Evolutionary conservation across 1,284 basidiomycete species (phyloP), one percentile per base, ranked within the genome.

Genomic region (Malassezia sympodialis): DNA sequence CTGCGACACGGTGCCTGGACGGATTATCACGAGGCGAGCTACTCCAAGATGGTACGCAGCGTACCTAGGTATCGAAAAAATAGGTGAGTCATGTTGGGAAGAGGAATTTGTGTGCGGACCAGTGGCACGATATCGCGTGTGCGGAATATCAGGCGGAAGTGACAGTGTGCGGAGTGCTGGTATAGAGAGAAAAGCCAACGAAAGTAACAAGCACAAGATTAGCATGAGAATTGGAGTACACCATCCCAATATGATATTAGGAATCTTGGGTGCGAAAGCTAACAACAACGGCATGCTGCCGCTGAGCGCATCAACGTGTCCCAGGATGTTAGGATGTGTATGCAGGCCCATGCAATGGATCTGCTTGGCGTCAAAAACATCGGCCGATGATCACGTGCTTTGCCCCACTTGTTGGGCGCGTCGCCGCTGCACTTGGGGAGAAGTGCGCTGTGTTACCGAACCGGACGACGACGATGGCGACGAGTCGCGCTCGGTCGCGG

Each of bases 351-450:
- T 39, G 37, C 37, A 39, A 12, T 21, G 17, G 17, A 19, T 21
- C 35, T n/a, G n/a, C 37, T 39, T 39, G 37, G 37, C 37, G 10
- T 7, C 41, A 15, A 43, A 26, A 43, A 26, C 41, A 43, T 50
- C 39, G 49, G 49, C 49, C 40, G 49, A 40, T 26, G 19, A 31
- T 40, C 49, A 50, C 37, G 49, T 42, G 49, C 24, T 21, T 2
- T 21, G 34, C 34, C 21, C 31, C 47, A 46, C 44, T 24, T 27
- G 24, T 37, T 49, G 34, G 23, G 46, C 27, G 31, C 46, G 12
- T 26, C 46, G 34, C 37, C 1, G 37, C 37, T 15, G 17, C 17
- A 19, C 35, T 39, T 39, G 37, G 37, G 37, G 37, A 39, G n/a
- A 19, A 39, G 19, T 2, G 19, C n/a, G 19, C 37, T 4, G 8